Evolutionary conservation across 2,329 filamentous ascomycete species (phyloP).

Genomic region (Mollisia scopiformis): DNA sequence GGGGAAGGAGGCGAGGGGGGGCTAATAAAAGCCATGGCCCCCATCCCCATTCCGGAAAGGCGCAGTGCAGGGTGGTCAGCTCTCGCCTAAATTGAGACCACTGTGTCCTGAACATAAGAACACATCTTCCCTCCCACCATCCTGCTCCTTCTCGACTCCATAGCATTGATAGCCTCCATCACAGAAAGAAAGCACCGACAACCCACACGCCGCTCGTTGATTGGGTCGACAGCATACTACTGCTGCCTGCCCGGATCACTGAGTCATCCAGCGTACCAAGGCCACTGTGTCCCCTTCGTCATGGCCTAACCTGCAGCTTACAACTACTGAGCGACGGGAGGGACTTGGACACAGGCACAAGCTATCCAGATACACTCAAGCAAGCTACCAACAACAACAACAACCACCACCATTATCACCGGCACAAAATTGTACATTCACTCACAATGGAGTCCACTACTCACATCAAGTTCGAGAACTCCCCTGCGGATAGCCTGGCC

Average conservation of each 20-base stretch:
- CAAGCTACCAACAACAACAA: not conserved
- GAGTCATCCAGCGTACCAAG: constrained; percentile 6
- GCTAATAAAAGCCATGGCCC: not conserved
- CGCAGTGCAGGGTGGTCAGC: constrained; percentile 1
- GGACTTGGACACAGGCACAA: not conserved
- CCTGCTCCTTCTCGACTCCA: constrained; percentile 1
- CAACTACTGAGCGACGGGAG: constrained; percentile 10
- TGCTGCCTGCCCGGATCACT: constrained; percentile 5
- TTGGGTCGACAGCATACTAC: not conserved
- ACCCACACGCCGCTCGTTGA: not conserved
- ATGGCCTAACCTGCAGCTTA: constrained; percentile 11
- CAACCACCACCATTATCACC: not conserved
- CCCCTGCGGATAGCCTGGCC: constrained; percentile 34
- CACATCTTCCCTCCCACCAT: constrained; percentile 16
- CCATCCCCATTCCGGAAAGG: not conserved
- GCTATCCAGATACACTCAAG: not conserved
- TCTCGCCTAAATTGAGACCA: constrained; percentile 22
- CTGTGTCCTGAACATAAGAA: constrained; percentile 26
- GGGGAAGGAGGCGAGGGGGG: not conserved
- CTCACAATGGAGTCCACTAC: constrained; percentile 25
- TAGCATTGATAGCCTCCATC: not conserved
- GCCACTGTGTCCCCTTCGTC: constrained; percentile 7
- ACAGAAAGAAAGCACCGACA: too few relatives aligned
- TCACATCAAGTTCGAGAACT: constrained; percentile 38
- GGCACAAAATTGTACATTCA: too few relatives aligned